These are phyloP conservation scores for Alnus rubra DNA, from an alignment of 306 rosid species.

Conservation along the genomic window DNA sequence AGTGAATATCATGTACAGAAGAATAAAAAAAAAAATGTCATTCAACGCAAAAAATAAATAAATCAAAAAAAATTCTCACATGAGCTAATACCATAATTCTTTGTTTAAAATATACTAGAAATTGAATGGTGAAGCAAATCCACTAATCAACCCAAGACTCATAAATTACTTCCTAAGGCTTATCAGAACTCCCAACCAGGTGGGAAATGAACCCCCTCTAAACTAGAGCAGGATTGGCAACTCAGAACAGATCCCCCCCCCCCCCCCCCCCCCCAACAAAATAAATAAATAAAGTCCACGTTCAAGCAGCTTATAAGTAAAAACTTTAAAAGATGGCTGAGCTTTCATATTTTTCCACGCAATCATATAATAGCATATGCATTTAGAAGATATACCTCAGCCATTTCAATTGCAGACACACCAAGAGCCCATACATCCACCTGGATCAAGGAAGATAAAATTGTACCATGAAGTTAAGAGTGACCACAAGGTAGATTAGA, in stretches of 20 bases:
- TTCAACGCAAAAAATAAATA: slow-evolving; percentile 6
- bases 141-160: not conserved
- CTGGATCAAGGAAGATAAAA: slow-evolving; percentile 46
- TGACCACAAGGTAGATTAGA: slow-evolving; percentile 10
- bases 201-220: not conserved
- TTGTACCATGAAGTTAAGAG: slow-evolving; percentile 7
- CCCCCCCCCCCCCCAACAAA: not conserved
- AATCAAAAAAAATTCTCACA: not conserved
- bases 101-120: not conserved
- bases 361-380: slow-evolving; percentile 13
- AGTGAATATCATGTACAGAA: slow-evolving; percentile 9
- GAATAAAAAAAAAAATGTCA: not conserved
- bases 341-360: slow-evolving; percentile 2
- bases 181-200: not conserved
- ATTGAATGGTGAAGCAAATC: slow-evolving; percentile 19
- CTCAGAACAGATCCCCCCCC: not conserved
- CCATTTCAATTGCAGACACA: slow-evolving; percentile 99
- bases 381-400: slow-evolving; percentile 66
- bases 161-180: not conserved
- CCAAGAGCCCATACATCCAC: slow-evolving; percentile 99
- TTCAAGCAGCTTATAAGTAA: not conserved
- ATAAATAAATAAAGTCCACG: not conserved
- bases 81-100: slow-evolving; percentile 20
- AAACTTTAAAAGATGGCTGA: slow-evolving; percentile 12
- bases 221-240: not conserved